A percentile compares a stretch with the other conserved stretches of the same genome.
Evolutionary conservation across 176 grass and related monocot genomes (phyloP).

Genomic region (Elymus sibiricus): DNA sequence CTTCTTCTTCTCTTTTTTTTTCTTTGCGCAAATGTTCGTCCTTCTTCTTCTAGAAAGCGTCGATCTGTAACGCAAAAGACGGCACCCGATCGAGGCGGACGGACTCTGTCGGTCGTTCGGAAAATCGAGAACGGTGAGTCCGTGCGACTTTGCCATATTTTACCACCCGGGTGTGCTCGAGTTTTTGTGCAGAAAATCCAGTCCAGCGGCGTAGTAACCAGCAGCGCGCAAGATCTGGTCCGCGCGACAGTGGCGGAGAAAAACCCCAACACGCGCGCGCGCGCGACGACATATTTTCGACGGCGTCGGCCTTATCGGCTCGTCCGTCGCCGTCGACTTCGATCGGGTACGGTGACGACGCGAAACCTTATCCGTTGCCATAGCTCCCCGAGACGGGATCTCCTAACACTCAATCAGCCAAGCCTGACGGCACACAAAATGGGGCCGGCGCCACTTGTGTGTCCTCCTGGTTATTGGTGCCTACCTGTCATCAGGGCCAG

Average conservation of each 20-base stretch:
- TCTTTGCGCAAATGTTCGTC: too few species aligned
- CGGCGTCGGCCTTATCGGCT: not conserved
- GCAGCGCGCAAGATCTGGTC: not conserved
- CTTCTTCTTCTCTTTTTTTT: too few species aligned
- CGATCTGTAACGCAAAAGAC: too few species aligned
- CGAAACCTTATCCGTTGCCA: not conserved
- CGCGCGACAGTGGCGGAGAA: not conserved
- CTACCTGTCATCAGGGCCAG: not conserved
- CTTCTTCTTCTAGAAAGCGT: too few species aligned
- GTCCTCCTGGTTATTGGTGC: not conserved
- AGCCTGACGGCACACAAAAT: not conserved
- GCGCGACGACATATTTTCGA: not conserved
- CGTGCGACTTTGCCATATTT: too few species aligned
- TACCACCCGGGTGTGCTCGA: too few species aligned
- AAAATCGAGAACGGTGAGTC: too few species aligned
- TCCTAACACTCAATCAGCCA: not conserved
- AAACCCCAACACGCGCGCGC: not conserved
- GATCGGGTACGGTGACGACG: not conserved
- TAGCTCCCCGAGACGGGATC: not conserved
- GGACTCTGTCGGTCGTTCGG: too few species aligned
- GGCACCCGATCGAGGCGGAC: too few species aligned
- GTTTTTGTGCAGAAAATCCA: too few species aligned
- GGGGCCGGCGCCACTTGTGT: not conserved
- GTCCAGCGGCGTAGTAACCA: not conserved
- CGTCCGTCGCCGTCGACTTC: not conserved